phyloP scores from a whole-genome alignment of 495 filamentous ascomycete genomes.

The Tuber brumale region DNA sequence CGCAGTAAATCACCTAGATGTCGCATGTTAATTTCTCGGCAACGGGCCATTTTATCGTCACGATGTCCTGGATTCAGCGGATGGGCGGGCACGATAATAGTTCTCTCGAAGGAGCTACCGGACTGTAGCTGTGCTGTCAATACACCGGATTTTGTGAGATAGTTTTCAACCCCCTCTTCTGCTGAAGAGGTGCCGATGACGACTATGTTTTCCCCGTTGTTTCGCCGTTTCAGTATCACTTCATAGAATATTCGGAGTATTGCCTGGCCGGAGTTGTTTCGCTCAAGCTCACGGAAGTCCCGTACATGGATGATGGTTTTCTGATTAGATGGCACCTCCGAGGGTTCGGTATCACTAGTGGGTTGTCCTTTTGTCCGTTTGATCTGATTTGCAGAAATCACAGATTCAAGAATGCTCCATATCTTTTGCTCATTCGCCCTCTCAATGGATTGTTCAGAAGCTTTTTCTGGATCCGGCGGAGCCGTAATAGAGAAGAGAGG shows the following conservation, averaged over 20 bases:
- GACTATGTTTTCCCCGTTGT: slow-evolving; percentile 61
- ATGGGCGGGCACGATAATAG: slow-evolving; percentile 50
- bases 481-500: not conserved
- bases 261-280: slow-evolving; percentile 55
- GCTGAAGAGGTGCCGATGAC: slow-evolving; percentile 68
- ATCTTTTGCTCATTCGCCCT: slow-evolving; percentile 42
- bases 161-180: slow-evolving; percentile 43
- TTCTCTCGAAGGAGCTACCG: slow-evolving; percentile 46
- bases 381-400: slow-evolving; percentile 38
- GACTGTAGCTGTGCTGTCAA: slow-evolving; percentile 46
- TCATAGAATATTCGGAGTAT: slow-evolving; percentile 61
- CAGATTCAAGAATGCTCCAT: slow-evolving; percentile 37
- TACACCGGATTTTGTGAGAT: slow-evolving; percentile 50
- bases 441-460: slow-evolving; percentile 18
- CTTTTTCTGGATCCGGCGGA: not conserved
- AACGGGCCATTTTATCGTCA: slow-evolving; percentile 48
- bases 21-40: slow-evolving; percentile 59
- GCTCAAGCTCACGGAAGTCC: slow-evolving; percentile 69
- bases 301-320: slow-evolving; percentile 66
- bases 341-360: slow-evolving; percentile 13
- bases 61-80: slow-evolving; percentile 29
- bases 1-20: slow-evolving; percentile 60
- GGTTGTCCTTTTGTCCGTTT: slow-evolving; percentile 28
- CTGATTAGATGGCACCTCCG: slow-evolving; percentile 4
- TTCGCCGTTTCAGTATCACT: slow-evolving; percentile 62